Base-by-base conservation (phyloP, 2,329 filamentous ascomycete genomes). In the Diatrype stigma region DNA sequence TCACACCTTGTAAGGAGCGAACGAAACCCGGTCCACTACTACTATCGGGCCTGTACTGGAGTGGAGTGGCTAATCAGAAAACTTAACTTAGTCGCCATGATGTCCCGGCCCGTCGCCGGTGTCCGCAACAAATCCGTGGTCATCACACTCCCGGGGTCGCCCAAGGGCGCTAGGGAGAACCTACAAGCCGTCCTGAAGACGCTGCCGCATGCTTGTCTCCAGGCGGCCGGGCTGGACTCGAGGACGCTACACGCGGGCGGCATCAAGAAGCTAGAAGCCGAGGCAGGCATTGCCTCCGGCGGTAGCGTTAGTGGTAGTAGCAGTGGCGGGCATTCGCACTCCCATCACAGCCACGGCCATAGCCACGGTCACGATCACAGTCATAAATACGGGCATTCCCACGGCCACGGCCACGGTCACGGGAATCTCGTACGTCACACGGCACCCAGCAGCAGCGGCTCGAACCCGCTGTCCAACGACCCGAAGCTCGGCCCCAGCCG, bases 71-170 rank as follows among this genome's bases (percentile, higher is more conserved):
- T 62, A 45, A 58, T 35, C 35, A 44, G 46, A 59, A 22, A 22
- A n/a, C n/a, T n/a, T n/a, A n/a, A n/a, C n/a, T n/a, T 51, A 96
- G 91, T 99, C 72, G 94, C 94, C 42, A 86, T 96, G 75, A 99
- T 99, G 94, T 89, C 94, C 47, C 83, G 94, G 44, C 94, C 94
- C 4, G 89, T 95, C 12, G 94, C 94, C 21, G 94, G 94, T 3
- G 85, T 96, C 2, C 80, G 94, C 30, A 86, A 93, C 55, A 84
- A 84, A 53, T 86, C 90, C 1, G 70, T 99, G 48, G 87, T 99
- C 22, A 73, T 96, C 55, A 99, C 94, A 0, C 75, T 99, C 3
- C 94, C 94, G 0, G 94, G 94, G 1, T 97, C 93, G 0, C 94
- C 94, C 0, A 97, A 97, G 68, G 94, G 92, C 1, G 94, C 94